Evolutionary conservation across 2,329 filamentous ascomycete genomes (phyloP), one percentile per base, ranked within the genome.

Genomic region (Exophiala bonariae): DNA sequence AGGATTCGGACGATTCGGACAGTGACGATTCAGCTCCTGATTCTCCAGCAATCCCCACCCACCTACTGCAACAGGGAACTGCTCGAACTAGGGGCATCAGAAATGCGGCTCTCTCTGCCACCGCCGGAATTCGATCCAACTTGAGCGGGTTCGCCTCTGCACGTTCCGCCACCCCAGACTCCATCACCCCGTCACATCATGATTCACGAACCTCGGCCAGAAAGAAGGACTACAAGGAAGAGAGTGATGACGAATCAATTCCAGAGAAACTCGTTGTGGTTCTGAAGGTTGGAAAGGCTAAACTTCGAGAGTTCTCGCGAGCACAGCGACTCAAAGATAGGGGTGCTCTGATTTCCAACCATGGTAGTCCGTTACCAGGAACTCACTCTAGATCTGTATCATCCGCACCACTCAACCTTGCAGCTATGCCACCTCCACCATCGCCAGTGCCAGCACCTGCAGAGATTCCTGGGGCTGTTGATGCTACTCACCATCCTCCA

Each of bases 131-230:
- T 82, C 73, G 80, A 54, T 85, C 85, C 28, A 86, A 88, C 55
- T 71, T 78, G 45, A 65, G 89, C 40, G 83, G 84, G 40, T 41
- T 61, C 42, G 75, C 73, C n/a, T 55, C 50, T n/a, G 51, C 45
- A 11, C 85, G 93, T 51, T 96, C 92, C 23, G 88, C 91, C 64
- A 97, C 93, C 0, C 93, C 93, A 3, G 93, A 97, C 65, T 75
- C 84, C 8, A 46, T 54, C 11, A 79, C 76, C 35, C 69, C 75
- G 44, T 73, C 78, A 57, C 85, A 84, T 58, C 82, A 87, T 59
- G 89, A 96, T 65, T 81, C 86, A 1, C 77, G 90, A 59, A 82
- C 80, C 6, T 84, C 85, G 4, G 77, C 73, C 6, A 74, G 82
- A 55, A 74, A 80, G 57, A 79, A 82, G 55, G 80, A 87, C 54